Percentiles rank a stretch among this genome's conserved stretches.
Conservation (phyloP, 805 yeast species). For the Candida multigemmis region DNA sequence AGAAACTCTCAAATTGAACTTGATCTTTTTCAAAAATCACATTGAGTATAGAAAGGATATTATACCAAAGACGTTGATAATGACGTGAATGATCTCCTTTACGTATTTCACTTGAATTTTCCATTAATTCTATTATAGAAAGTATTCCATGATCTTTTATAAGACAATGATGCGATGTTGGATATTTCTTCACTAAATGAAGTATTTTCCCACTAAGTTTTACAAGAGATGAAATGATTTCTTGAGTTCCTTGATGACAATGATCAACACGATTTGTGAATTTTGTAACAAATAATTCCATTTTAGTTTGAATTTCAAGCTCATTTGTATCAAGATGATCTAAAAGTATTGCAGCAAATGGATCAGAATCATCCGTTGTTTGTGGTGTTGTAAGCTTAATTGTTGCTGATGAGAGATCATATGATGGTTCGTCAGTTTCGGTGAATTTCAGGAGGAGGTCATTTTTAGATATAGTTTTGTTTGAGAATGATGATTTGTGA, state of each 20-base stretch:
- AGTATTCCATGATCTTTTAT: slow-evolving; percentile 34
- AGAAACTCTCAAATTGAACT: slow-evolving; percentile 29
- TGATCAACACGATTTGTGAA: slow-evolving; percentile 21
- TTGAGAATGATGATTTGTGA: no score
- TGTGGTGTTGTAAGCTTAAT: background rate
- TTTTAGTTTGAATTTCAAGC: slow-evolving; percentile 29
- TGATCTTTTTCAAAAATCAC: slow-evolving; percentile 18
- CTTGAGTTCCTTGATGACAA: slow-evolving; percentile 20
- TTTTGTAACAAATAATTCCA: slow-evolving; percentile 25
- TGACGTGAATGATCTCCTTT: no score
- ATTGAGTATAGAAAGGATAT: slow-evolving; percentile 25
- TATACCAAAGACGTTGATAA: slow-evolving; percentile 25
- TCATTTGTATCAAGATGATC: slow-evolving; percentile 33
- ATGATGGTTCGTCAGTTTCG: no score
- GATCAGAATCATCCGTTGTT: slow-evolving; percentile 15
- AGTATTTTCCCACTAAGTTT: slow-evolving; percentile 29
- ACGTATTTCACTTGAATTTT: slow-evolving; percentile 22
- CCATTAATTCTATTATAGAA: slow-evolving; percentile 29
- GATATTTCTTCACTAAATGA: slow-evolving; percentile 29
- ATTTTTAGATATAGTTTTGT: no score
- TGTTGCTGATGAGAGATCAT: background rate
- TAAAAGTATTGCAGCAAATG: slow-evolving; percentile 27
- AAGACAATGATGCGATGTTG: slow-evolving; percentile 27
- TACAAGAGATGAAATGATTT: slow-evolving; percentile 16
- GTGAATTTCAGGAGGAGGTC: no score